phyloP scores from a whole-genome alignment of 768 basidiomycete genomes.

The Kwoniella europaea region DNA sequence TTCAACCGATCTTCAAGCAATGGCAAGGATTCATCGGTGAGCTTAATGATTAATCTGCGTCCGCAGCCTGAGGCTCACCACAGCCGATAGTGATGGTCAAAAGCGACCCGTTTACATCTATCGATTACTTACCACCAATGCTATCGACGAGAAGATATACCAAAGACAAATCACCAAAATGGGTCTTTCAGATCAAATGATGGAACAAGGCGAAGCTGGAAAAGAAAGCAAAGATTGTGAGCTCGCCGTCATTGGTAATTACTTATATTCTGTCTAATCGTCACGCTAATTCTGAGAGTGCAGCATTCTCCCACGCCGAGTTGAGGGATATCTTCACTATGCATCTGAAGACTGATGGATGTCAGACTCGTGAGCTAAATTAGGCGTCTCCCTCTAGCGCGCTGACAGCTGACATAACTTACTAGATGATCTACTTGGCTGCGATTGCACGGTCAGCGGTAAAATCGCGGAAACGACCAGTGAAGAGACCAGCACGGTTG shows the following conservation, averaged over 20 bases:
- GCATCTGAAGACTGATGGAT: conserved; percentile 70
- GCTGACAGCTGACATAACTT: conserved; percentile 22
- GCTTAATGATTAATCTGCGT: conserved; percentile 2
- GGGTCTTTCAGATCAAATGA: conserved; percentile 73
- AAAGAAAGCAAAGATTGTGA: conserved; percentile 79
- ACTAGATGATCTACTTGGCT: conserved; percentile 78
- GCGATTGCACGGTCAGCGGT: conserved; percentile 61
- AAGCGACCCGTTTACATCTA: conserved; percentile 82
- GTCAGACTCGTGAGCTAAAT: conserved; percentile 70
- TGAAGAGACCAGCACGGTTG: conserved; percentile 44
- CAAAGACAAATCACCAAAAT: conserved; percentile 88
- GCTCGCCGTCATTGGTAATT: conserved; percentile 31
- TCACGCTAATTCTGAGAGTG: neutral
- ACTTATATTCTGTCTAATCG: conserved; percentile 8
- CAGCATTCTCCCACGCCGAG: conserved; percentile 62
- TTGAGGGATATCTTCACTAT: conserved; percentile 92
- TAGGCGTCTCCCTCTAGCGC: neutral
- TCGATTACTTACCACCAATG: conserved; percentile 62
- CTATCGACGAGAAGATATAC: conserved; percentile 73
- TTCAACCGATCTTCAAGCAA: conserved; percentile 82
- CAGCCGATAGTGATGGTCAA: conserved; percentile 78
- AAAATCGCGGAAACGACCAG: conserved; percentile 14
- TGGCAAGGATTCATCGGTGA: conserved; percentile 94
- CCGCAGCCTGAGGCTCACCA: neutral
- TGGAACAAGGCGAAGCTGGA: conserved; percentile 63